These are phyloP conservation scores for Emericellopsis atlantica DNA, from an alignment of 2,329 filamentous ascomycete genomes.

Conservation along the genomic window DNA sequence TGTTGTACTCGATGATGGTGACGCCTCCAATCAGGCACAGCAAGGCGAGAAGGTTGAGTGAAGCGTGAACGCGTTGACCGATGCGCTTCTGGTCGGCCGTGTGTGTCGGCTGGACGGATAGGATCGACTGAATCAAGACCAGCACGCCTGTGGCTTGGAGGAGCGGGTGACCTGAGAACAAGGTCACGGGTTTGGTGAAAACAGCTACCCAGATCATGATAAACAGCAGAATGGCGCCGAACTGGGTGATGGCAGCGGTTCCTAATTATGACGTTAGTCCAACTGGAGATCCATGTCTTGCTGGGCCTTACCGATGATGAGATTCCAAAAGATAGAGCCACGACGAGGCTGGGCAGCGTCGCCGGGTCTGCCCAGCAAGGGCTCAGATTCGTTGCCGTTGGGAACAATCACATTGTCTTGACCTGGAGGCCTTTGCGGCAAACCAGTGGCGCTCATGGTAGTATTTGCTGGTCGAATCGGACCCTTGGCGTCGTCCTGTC, in stretches of 20 bases:
- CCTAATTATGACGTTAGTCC: conserved; percentile 32
- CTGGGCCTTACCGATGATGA: conserved; percentile 52
- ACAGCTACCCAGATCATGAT: conserved; percentile 69
- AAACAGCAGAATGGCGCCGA: conserved; percentile 62
- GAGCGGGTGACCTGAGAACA: conserved; percentile 85
- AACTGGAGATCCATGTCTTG: not conserved
- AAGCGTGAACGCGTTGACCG: conserved; percentile 51
- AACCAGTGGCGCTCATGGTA: conserved; percentile 60
- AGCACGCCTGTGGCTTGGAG: conserved; percentile 55
- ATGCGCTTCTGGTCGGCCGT: conserved; percentile 59
- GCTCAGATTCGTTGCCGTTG: conserved; percentile 24
- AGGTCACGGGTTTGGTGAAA: conserved; percentile 55
- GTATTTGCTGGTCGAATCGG: too few species aligned
- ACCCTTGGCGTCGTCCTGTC: too few species aligned
- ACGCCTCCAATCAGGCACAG: conserved; percentile 51
- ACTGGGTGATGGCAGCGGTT: conserved; percentile 70
- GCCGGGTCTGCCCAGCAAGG: conserved; percentile 43
- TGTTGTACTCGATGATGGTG: conserved; percentile 72
- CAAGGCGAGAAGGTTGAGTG: conserved; percentile 55
- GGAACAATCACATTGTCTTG: conserved; percentile 7
- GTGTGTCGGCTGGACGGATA: conserved; percentile 80
- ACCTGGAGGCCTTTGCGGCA: conserved; percentile 37
- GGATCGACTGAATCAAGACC: conserved; percentile 64
- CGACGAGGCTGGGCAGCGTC: conserved; percentile 60
- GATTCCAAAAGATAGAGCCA: conserved; percentile 54